A percentile compares a stretch with the other conserved stretches of the same genome.
phyloP scores from a whole-genome alignment of 1,284 basidiomycete genomes.

The Chiua sp. region DNA sequence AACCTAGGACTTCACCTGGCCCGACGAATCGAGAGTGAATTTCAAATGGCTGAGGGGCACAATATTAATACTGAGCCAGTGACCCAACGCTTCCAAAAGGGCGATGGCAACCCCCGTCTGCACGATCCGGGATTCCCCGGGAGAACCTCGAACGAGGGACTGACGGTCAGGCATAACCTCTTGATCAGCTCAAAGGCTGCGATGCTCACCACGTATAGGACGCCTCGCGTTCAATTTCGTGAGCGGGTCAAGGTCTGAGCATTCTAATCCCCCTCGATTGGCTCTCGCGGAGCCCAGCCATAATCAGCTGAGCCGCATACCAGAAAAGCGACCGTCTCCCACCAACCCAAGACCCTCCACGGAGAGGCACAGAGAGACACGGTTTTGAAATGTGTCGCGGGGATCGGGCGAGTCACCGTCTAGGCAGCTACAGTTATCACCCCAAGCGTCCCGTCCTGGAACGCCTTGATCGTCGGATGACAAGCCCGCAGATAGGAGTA shows the following conservation, averaged over 20 bases:
- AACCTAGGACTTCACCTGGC: no score
- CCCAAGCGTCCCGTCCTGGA: constrained; percentile 19
- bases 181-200: constrained; percentile 40
- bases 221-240: constrained; percentile 17
- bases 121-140: no score
- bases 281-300: constrained; percentile 37
- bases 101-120: no score
- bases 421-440: background rate
- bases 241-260: constrained; percentile 43
- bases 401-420: constrained; percentile 27
- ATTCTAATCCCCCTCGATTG: constrained; percentile 35
- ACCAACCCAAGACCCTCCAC: constrained; percentile 32
- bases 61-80: no score
- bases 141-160: no score
- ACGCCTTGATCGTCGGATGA: constrained; percentile 19
- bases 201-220: constrained; percentile 34
- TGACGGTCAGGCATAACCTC: no score
- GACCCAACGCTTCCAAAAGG: no score
- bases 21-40: no score
- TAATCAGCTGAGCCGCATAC: constrained; percentile 37
- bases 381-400: constrained; percentile 36
- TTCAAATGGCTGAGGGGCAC: no score
- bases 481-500: background rate
- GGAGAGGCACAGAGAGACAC: constrained; percentile 25
- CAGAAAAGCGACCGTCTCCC: constrained; percentile 29